Percentiles rank a stretch among this genome's conserved stretches.
These are phyloP conservation scores for Globisporangium solare DNA, from an alignment of 352 stramenopile genomes.

Conservation along the genomic window DNA sequence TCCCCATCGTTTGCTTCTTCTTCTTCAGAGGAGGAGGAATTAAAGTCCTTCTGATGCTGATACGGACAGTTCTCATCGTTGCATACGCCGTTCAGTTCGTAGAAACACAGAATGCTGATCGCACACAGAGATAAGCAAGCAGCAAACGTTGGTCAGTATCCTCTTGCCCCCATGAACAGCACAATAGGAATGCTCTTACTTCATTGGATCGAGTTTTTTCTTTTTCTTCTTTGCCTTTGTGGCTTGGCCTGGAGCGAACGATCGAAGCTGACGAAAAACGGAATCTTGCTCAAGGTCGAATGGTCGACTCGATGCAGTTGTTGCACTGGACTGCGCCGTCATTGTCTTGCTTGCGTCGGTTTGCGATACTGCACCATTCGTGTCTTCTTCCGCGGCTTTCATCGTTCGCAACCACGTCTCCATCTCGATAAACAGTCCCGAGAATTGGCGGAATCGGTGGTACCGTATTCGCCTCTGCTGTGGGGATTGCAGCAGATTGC, in stretches of 20 bases:
- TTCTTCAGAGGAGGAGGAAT: slow-evolving; percentile 1
- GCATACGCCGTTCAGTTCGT: slow-evolving; percentile 69
- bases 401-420: slow-evolving; percentile 19
- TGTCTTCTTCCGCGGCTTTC: neutral
- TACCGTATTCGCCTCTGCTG: slow-evolving; percentile 5
- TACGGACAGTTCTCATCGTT: slow-evolving; percentile 68
- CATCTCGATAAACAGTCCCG: slow-evolving; percentile 23
- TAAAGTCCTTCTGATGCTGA: slow-evolving; percentile 62
- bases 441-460: slow-evolving; percentile 28
- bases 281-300: slow-evolving; percentile 13
- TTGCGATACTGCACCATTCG: neutral
- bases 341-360: slow-evolving; percentile 11
- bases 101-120: slow-evolving; percentile 61
- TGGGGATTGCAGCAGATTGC: neutral
- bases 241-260: neutral
- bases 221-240: slow-evolving; percentile 6
- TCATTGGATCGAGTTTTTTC: slow-evolving; percentile 42
- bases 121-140: neutral
- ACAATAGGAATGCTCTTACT: slow-evolving; percentile 28
- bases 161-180: neutral
- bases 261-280: slow-evolving; percentile 29
- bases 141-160: neutral
- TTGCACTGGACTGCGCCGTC: neutral
- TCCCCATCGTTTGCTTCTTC: slow-evolving; percentile 5
- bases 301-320: slow-evolving; percentile 2